These are phyloP conservation scores for Dicorynia guianensis DNA, from an alignment of 306 rosid genomes.

Conservation along the genomic window DNA sequence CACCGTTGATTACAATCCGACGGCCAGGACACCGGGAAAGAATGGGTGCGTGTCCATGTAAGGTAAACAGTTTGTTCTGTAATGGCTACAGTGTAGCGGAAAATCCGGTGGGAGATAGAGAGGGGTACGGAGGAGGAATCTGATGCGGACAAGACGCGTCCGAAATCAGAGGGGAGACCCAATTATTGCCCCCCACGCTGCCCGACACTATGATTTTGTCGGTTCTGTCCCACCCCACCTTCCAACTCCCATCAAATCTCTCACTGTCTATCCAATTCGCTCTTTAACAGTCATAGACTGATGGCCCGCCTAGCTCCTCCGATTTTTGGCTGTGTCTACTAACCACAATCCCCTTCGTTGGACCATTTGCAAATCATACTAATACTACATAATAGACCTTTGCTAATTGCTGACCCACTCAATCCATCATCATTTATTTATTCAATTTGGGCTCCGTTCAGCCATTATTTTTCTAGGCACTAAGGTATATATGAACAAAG, in stretches of 20 bases:
- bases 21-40: not conserved
- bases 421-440: conserved; percentile 35
- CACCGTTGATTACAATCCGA: conserved; percentile 27
- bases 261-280: no score
- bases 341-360: not conserved
- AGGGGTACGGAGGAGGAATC: conserved; percentile 68
- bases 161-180: conserved; percentile 91
- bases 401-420: conserved; percentile 33
- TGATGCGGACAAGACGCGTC: conserved; percentile 93
- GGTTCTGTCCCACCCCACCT: conserved; percentile 49
- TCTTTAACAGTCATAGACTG: not conserved
- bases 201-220: conserved; percentile 92
- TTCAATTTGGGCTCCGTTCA: not conserved
- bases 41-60: not conserved
- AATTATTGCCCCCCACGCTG: conserved; percentile 95
- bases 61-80: conserved; percentile 34
- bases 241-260: not conserved
- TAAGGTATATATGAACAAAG: conserved; percentile 19
- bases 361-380: not conserved
- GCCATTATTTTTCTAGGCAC: not conserved
- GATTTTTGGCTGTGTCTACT: not conserved
- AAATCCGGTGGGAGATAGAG: conserved; percentile 67
- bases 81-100: conserved; percentile 64
- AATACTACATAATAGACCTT: no score
- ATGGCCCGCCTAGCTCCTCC: conserved; percentile 30